Base-by-base conservation (phyloP, 2,329 filamentous ascomycete genomes). In the Claviceps purpurea region DNA sequence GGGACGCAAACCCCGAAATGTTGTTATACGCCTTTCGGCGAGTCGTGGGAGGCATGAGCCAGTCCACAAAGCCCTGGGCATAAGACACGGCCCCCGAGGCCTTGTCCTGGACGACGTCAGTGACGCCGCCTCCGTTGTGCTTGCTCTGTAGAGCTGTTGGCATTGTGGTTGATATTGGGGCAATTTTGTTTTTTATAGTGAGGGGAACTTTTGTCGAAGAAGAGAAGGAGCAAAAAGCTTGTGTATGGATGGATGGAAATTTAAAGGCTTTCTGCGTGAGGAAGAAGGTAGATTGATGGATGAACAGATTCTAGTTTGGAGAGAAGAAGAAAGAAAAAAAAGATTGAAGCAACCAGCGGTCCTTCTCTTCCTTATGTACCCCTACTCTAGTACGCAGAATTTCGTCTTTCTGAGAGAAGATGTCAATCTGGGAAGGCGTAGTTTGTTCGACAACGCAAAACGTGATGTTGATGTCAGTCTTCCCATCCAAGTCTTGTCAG, bases 1-100 rank as follows among this genome's bases (percentile, higher is more conserved):
- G 70, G 5, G 74, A 66, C 16, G 82, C 79, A 60, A 87, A 84
- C 5, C 69, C 63, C 39, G 73, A 70, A 30, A 78, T 65, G 45
- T 70, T 72, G 16, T 76, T 70, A 58, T 81, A 74, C 43, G 78
- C 72, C 52, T 73, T 71, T 56, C 79, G 73, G 49, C 85, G 76
- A 54, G 77, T 76, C 39, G 78, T 70, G 0, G 84, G 82, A 45
- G 80, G 76, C 44, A 88, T 71, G 59, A 75, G 60, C 56, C 72
- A 70, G 60, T 79, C 68, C 50, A 76, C 58, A 51, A 72, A 71
- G 53, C 66, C 68, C 54, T 71, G 71, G 49, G 68, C 64, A 58
- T 70, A 72, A 52, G 65, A 62, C 55, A 69, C 60, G 26, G 72
- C 57, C 49, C 64, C 64, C 18, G 63, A 60, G 46, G 68, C 68